Percentiles rank a stretch among this genome's conserved stretches.
phyloP scores from a whole-genome alignment of 2,329 filamentous ascomycete species.

The Gaeumannomyces sp. region DNA sequence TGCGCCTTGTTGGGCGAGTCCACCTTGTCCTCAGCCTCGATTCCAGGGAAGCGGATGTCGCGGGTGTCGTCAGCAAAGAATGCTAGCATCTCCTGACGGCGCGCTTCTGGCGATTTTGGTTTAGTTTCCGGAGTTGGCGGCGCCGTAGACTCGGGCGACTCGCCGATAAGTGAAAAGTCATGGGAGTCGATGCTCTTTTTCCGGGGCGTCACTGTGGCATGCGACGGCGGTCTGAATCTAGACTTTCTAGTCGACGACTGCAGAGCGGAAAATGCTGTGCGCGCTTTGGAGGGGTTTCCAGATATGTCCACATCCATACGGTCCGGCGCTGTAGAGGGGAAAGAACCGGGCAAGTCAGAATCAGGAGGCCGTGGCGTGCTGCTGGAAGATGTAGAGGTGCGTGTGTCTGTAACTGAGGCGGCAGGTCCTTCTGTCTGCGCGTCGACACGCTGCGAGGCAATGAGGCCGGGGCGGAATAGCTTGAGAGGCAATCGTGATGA shows the following conservation, averaged over 20 bases:
- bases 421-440: not conserved
- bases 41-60: not conserved
- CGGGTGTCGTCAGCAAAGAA: conserved; percentile 1
- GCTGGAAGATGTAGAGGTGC: not conserved
- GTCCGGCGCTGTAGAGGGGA: not conserved
- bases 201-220: not conserved
- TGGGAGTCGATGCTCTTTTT: not conserved
- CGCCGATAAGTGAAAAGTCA: not conserved
- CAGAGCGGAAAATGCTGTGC: not conserved
- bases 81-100: conserved; percentile 1
- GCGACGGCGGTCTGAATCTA: not conserved
- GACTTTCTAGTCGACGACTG: not conserved
- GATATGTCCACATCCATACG: not conserved
- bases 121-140: not conserved
- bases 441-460: not conserved
- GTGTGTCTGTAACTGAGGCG: not conserved
- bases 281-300: not conserved
- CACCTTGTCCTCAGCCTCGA: not conserved
- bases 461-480: not conserved
- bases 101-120: not conserved
- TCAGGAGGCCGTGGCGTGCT: not conserved
- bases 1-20: not conserved
- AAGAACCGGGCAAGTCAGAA: not conserved
- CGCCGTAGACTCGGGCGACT: not conserved
- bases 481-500: not conserved